These are phyloP conservation scores for Selenicereus undatus DNA, from an alignment of 148 eudicot species.

Conservation along the genomic window DNA sequence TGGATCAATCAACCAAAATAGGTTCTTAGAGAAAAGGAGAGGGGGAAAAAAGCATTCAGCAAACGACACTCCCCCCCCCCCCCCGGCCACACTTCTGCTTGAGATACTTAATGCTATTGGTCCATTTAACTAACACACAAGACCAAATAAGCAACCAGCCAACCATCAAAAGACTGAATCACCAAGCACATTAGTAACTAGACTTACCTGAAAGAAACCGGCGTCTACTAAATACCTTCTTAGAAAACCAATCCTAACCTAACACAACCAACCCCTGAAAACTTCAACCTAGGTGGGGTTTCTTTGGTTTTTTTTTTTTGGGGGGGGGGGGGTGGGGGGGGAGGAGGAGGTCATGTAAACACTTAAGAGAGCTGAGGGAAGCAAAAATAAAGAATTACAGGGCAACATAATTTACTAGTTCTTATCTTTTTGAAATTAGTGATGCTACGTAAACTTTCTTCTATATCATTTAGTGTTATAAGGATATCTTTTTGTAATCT, in stretches of 20 bases:
- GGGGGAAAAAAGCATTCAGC: not conserved
- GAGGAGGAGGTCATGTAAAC: not conserved
- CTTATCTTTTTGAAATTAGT: no score
- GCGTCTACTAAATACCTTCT: not conserved
- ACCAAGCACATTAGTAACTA: not conserved
- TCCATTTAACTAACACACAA: not conserved
- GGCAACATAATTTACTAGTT: not conserved
- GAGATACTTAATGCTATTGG: not conserved
- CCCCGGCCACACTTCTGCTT: not conserved
- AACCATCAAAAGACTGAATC: not conserved
- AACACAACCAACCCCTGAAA: not conserved
- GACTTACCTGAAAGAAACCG: not conserved
- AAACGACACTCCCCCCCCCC: no score
- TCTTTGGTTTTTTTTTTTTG: not conserved
- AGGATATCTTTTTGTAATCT: no score
- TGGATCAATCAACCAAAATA: constrained; percentile 1
- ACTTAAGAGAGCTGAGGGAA: not conserved
- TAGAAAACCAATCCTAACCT: constrained; percentile 18
- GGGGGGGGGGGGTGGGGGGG: not conserved
- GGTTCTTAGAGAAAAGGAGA: not conserved
- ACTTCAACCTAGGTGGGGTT: not conserved
- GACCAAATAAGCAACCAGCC: not conserved
- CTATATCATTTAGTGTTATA: not conserved
- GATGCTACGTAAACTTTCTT: no score
- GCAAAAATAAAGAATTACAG: not conserved